phyloP scores from a whole-genome alignment of 1,284 basidiomycete genomes.

The Pseudozyma thailandica region DNA sequence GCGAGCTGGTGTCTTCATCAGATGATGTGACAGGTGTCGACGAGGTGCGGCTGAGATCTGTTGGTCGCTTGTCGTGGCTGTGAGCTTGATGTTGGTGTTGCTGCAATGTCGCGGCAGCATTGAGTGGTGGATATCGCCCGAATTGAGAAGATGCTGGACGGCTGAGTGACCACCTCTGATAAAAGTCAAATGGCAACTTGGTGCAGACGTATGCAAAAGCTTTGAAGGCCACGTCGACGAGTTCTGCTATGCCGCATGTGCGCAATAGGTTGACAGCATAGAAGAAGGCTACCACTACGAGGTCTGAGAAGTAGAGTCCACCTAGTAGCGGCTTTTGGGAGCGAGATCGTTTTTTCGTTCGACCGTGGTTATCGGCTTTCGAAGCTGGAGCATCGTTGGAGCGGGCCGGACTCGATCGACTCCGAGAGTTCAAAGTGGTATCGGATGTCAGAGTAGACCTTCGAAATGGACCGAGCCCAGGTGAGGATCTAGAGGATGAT shows the following conservation, averaged over 20 bases:
- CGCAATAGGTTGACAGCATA: constrained; percentile 59
- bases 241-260: constrained; percentile 61
- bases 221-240: constrained; percentile 59
- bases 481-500: constrained; percentile 14
- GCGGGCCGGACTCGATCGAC: constrained; percentile 6
- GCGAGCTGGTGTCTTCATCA: constrained; percentile 22
- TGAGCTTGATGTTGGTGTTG: constrained; percentile 1
- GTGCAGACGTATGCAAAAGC: constrained; percentile 46
- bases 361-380: constrained; percentile 11
- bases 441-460: constrained; percentile 12
- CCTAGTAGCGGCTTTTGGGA: constrained; percentile 53
- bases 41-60: constrained; percentile 3
- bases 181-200: constrained; percentile 48
- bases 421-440: not conserved
- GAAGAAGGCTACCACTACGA: constrained; percentile 60
- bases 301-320: constrained; percentile 63
- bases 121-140: constrained; percentile 11
- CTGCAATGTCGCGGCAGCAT: not conserved
- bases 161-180: constrained; percentile 49
- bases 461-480: constrained; percentile 15
- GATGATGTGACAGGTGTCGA: constrained; percentile 17
- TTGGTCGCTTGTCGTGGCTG: not conserved
- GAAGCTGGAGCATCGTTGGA: constrained; percentile 3
- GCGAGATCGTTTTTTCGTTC: constrained; percentile 14
- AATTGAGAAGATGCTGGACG: constrained; percentile 24